Evolutionary conservation across 768 basidiomycete genomes (phyloP).

Genomic region (Auriscalpium orientale): DNA sequence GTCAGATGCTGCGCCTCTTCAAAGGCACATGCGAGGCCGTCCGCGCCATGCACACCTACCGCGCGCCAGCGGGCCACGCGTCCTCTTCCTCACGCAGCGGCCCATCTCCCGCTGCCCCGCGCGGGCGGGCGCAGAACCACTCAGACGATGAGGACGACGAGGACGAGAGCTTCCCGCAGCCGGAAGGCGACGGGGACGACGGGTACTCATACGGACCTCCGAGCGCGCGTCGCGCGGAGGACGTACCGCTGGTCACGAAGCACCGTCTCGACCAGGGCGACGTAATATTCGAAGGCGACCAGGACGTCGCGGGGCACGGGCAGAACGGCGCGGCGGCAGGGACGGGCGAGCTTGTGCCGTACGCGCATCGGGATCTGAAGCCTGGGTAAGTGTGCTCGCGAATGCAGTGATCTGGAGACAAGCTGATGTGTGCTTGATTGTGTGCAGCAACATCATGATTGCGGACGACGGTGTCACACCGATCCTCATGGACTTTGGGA

Average conservation of each 20-base stretch:
- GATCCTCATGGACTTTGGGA: conserved; percentile 98
- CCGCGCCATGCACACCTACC: conserved; percentile 89
- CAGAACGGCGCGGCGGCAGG: conserved; percentile 27
- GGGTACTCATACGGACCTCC: conserved; percentile 63
- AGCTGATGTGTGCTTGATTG: not conserved
- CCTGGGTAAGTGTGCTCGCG: conserved; percentile 60
- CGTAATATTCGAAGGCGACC: conserved; percentile 74
- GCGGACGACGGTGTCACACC: conserved; percentile 79
- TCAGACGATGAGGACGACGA: conserved; percentile 44
- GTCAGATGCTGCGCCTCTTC: conserved; percentile 83
- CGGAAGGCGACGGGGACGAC: conserved; percentile 66
- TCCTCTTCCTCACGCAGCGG: conserved; percentile 19
- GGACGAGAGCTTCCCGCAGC: conserved; percentile 66
- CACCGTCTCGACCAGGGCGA: conserved; percentile 45
- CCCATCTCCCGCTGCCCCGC: conserved; percentile 9
- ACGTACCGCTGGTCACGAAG: conserved; percentile 54
- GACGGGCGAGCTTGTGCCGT: conserved; percentile 58
- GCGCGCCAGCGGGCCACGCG: conserved; percentile 32
- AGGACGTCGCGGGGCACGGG: conserved; percentile 46
- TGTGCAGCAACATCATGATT: conserved; percentile 86
- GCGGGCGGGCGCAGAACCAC: not conserved
- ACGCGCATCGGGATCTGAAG: conserved; percentile 95
- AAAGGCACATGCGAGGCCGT: conserved; percentile 92
- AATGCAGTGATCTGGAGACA: not conserved
- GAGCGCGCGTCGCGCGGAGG: not conserved